Conservation (phyloP, 2,329 filamentous ascomycete genomes). For the Aureobasidium vineae region DNA sequence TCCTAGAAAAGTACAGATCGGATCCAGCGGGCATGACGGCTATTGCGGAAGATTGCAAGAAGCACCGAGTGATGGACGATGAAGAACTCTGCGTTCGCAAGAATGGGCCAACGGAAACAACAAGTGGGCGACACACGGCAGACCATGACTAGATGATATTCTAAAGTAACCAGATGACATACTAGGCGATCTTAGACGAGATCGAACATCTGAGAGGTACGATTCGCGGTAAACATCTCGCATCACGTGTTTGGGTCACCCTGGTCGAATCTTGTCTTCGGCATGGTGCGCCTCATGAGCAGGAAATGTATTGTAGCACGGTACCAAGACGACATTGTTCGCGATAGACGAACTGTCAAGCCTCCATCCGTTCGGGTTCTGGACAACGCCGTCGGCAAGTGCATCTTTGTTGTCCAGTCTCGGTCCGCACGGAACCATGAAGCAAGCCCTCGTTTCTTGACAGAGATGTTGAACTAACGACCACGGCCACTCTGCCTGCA, state of each 20-base stretch:
- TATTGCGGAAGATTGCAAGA: not conserved
- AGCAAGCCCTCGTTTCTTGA: not conserved
- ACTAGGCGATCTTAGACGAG: not conserved
- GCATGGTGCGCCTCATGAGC: not conserved
- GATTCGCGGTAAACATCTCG: not conserved
- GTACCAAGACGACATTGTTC: not conserved
- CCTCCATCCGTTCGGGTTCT: not conserved
- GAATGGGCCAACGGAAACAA: not conserved
- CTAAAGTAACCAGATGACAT: not conserved
- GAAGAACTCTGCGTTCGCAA: not conserved
- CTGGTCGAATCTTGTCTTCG: too few relatives aligned
- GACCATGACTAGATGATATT: not conserved
- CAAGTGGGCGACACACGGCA: not conserved
- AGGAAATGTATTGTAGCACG: not conserved
- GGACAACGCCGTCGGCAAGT: not conserved
- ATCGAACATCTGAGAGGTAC: not conserved
- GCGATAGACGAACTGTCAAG: conserved; percentile 2
- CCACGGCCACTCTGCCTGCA: not conserved
- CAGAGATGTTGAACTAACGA: not conserved
- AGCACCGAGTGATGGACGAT: not conserved
- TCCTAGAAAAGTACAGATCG: not conserved
- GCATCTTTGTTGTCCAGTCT: not conserved
- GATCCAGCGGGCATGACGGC: not conserved
- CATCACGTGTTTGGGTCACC: not conserved
- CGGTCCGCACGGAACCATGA: not conserved